Evolutionary conservation across 805 yeast genomes (phyloP), one percentile per base, ranked within the genome.

Genomic region (Saccharomycopsis sp.): DNA sequence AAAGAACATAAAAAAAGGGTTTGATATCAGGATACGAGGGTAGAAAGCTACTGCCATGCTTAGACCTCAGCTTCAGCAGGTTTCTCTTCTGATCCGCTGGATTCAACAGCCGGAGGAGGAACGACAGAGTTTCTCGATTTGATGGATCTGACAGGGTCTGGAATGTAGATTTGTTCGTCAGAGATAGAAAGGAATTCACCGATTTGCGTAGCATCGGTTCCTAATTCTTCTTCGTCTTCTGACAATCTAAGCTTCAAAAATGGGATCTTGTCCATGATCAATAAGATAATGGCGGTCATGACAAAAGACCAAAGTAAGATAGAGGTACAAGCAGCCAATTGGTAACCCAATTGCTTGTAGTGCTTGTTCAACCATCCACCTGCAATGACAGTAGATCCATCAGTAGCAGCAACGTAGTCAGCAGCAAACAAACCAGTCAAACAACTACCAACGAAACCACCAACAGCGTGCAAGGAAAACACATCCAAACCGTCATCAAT

Each of bases 401-500:
- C 59, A 37, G 57, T 58, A 18, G 69, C 71, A 54, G 69, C 74
- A 54, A 73, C 71, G 56, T 90, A 95, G 67, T 91, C 97, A 54
- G 95, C 89, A 24, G 98, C 96, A 71, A 92, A 92, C 63, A 92
- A 77, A 69, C 97, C 98, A 23, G 97, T 92, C 71, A 91, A 71
- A 59, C 52, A 41, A 24, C 89, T 82, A 55, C 98, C 98, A 63
- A 80, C 75, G 66, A 86, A 80, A 56, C 97, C 97, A 71, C 97
- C 98, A 62, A 91, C 85, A 66, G 97, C 97, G 73, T 92, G 97
- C 56, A 91, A 75, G 37, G 97, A 89, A 74, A 88, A 92, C 53
- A 91, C 96, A 71, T 91, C 97, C 78, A 91, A 79, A 75, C 97
- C 97, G 71, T 92, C 98, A 71, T 92, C 98, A 63, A 92, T 87